These are phyloP conservation scores for Clitocybe nebularis DNA, from an alignment of 1,284 basidiomycete genomes.

Conservation along the genomic window DNA sequence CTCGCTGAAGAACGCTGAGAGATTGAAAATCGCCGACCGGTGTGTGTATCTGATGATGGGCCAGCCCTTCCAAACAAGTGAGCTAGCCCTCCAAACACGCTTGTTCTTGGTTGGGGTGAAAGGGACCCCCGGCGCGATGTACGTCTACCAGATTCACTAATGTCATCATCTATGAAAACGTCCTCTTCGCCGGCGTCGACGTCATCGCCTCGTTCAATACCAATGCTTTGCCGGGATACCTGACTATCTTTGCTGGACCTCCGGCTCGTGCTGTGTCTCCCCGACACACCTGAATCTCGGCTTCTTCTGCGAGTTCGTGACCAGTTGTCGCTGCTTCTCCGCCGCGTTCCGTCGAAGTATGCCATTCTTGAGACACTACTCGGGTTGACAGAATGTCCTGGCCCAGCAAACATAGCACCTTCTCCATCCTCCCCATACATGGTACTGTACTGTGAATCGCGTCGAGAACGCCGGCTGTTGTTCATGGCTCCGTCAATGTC, in stretches of 20 bases:
- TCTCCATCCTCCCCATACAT: constrained; percentile 54
- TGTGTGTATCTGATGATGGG: constrained; percentile 34
- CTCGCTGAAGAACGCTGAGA: constrained; percentile 54
- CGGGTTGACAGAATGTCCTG: constrained; percentile 65
- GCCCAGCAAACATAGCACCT: constrained; percentile 73
- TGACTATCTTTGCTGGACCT: constrained; percentile 48
- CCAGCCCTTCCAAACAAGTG: constrained; percentile 59
- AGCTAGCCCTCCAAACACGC: constrained; percentile 67
- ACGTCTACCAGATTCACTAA: constrained; percentile 21
- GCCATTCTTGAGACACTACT: constrained; percentile 78
- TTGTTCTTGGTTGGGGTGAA: constrained; percentile 38
- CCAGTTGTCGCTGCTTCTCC: constrained; percentile 54
- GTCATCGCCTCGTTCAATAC: constrained; percentile 21
- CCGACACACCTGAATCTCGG: constrained; percentile 36
- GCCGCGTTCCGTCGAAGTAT: constrained; percentile 48
- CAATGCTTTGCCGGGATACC: constrained; percentile 34
- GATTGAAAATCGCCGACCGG: constrained; percentile 46
- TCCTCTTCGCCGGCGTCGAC: constrained; percentile 25
- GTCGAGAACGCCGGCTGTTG: constrained; percentile 45
- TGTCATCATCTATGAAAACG: constrained; percentile 23
- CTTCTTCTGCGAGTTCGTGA: constrained; percentile 49
- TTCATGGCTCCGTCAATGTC: constrained; percentile 62
- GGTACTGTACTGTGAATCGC: constrained; percentile 62
- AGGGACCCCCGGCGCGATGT: constrained; percentile 28
- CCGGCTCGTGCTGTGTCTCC: constrained; percentile 28